Evolutionary conservation across 2,329 filamentous ascomycete genomes (phyloP), one percentile per base, ranked within the genome.

Genomic region (Blastomyces emzantsi): DNA sequence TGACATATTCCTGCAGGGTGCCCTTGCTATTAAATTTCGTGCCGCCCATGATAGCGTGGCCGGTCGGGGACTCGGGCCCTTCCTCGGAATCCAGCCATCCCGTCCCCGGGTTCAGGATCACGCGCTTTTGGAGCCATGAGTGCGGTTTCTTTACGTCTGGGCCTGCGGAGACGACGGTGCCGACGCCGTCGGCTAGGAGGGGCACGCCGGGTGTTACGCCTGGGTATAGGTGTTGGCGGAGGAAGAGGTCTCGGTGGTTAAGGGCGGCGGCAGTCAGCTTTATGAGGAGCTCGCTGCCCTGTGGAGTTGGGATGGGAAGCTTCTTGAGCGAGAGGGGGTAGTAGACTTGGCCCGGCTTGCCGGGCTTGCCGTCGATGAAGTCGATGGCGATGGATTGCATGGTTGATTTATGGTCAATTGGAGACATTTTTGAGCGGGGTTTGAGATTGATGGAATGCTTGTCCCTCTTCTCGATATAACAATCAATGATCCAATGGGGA

Each of bases 231-330:
- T 92, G 88, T 75, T 94, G 92, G 62, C 93, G 90, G 76, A 96
- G 89, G 79, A 97, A 97, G 69, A 96, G 85, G 76, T 97, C 94
- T 70, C 92, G 89, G 79, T 97, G 94, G 80, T 97, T 97, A 60
- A 97, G 86, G 17, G 93, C 89, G 1, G 88, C 90, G 61, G 92
- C 90, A 45, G 84, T 83, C 72, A 97, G 80, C 71, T 85, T 86
- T 66, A 97, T 80, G 7, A 95, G 81, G 68, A 96, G 80, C 74
- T 97, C 83, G 66, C 81, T 81, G 19, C 84, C 83, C 33, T 84
- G 82, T 0, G 88, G 88, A 1, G 79, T 80, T 33, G 88, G 88
- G 66, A 82, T 81, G 63, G 87, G 82, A 19, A 88, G 77, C 43
- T 85, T 79, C 66, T 85, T 85, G 62, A 90, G 69, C n/a, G 72